These are phyloP conservation scores for Thuja plicata DNA, from an alignment of 83 land plant species.

Conservation along the genomic window DNA sequence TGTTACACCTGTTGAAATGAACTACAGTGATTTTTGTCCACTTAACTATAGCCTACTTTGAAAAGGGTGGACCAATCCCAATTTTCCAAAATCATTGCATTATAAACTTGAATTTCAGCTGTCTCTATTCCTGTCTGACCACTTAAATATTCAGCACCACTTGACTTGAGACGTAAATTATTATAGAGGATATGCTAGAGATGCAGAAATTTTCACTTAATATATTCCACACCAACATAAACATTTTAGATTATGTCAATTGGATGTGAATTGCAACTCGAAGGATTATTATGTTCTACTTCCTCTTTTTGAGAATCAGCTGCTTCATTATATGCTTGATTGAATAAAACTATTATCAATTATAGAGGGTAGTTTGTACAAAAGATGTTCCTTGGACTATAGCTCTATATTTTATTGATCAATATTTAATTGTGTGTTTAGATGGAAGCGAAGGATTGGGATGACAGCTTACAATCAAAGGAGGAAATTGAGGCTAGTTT, in stretches of 20 bases:
- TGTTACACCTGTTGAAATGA: neutral
- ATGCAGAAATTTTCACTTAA: neutral
- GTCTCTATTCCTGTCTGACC: neutral
- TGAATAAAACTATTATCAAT: neutral
- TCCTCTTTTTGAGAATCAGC: neutral
- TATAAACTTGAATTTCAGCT: neutral
- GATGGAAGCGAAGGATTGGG: constrained; percentile 56
- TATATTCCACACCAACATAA: too few relatives aligned
- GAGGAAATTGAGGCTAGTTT: constrained; percentile 73
- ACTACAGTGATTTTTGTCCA: neutral
- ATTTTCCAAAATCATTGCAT: neutral
- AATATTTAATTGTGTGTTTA: neutral
- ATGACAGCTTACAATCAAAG: constrained; percentile 62
- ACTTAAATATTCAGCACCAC: neutral
- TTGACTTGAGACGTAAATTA: neutral
- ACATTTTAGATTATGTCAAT: neutral
- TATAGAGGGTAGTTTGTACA: neutral
- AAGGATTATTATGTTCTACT: neutral
- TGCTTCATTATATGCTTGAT: neutral
- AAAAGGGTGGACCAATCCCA: neutral
- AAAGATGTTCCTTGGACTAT: neutral
- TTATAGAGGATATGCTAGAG: neutral
- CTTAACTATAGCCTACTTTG: neutral
- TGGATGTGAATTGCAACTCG: neutral
- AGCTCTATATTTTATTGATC: neutral